These are phyloP conservation scores for Hortaea sp. DNA, from an alignment of 2,329 filamentous ascomycete species.

Conservation along the genomic window DNA sequence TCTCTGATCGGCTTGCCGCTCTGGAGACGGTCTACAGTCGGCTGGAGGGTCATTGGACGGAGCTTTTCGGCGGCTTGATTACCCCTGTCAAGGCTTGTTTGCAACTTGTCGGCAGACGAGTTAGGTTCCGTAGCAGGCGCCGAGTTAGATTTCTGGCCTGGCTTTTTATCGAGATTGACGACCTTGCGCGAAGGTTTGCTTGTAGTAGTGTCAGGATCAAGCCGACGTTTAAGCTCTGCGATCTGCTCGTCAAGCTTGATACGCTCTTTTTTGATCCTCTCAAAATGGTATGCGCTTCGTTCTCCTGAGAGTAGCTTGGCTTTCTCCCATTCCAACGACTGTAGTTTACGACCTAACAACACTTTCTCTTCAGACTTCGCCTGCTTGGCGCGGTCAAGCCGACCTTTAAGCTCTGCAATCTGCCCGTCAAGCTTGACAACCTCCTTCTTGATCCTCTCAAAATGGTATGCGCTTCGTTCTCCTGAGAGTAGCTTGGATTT, in stretches of 20 bases:
- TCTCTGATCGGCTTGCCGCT: slow-evolving; percentile 11
- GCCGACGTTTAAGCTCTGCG: not conserved
- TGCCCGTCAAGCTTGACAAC: slow-evolving; percentile 12
- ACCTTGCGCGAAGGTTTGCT: not conserved
- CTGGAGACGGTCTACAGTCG: slow-evolving; percentile 21
- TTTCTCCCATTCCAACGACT: slow-evolving; percentile 5
- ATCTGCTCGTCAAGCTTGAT: slow-evolving; percentile 4
- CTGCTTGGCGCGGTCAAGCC: not conserved
- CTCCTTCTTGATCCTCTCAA: slow-evolving; percentile 20
- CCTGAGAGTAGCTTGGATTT: slow-evolving; percentile 9
- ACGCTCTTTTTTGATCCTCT: slow-evolving; percentile 22
- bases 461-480: slow-evolving; percentile 10
- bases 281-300: slow-evolving; percentile 10
- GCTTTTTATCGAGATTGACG: not conserved
- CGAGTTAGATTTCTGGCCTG: not conserved
- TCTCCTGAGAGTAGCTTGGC: slow-evolving; percentile 9
- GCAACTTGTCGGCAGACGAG: not conserved
- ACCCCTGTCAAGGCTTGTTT: not conserved
- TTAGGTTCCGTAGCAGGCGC: not conserved
- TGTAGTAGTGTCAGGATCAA: too few relatives aligned
- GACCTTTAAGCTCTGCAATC: not conserved
- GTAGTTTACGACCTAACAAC: slow-evolving; percentile 11
- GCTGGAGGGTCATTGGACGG: slow-evolving; percentile 7
- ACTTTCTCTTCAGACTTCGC: not conserved
- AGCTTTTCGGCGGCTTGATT: not conserved